Conservation (phyloP, 305 asterid species). For the Fraxinus latifolia region DNA sequence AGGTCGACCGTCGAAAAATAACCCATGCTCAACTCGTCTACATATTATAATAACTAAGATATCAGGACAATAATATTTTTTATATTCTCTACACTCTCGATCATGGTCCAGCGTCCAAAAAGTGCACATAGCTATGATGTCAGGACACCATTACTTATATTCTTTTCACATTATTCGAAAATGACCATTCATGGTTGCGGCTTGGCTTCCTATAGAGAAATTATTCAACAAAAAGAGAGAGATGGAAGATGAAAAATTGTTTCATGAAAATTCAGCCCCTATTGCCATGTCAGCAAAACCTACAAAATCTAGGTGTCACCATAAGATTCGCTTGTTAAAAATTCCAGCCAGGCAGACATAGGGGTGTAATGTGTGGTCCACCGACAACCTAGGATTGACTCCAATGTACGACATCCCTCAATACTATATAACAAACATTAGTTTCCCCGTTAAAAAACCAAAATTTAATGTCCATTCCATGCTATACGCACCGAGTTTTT, state of each 20-base stretch:
- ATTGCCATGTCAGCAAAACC: conserved; percentile 10
- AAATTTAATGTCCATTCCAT: conserved; percentile 26
- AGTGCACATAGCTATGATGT: neutral
- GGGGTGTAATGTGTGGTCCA: conserved; percentile 30
- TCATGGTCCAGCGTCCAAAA: neutral
- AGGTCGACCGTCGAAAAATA: neutral
- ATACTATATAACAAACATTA: conserved; percentile 38
- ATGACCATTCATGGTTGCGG: neutral
- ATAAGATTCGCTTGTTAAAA: neutral
- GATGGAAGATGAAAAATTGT: neutral
- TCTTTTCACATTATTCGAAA: neutral
- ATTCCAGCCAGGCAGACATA: neutral
- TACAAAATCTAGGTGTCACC: conserved; percentile 8
- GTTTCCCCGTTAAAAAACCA: neutral
- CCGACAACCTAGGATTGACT: conserved; percentile 57
- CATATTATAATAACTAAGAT: no score
- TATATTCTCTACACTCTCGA: neutral
- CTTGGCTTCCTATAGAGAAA: neutral
- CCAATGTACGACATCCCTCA: conserved; percentile 29
- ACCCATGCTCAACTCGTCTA: neutral
- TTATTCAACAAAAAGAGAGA: neutral
- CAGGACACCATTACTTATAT: neutral
- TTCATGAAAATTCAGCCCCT: neutral
- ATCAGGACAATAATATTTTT: neutral
- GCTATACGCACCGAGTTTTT: neutral